Evolutionary conservation across 1,284 basidiomycete species (phyloP).

Genomic region (Leccinum huronense): DNA sequence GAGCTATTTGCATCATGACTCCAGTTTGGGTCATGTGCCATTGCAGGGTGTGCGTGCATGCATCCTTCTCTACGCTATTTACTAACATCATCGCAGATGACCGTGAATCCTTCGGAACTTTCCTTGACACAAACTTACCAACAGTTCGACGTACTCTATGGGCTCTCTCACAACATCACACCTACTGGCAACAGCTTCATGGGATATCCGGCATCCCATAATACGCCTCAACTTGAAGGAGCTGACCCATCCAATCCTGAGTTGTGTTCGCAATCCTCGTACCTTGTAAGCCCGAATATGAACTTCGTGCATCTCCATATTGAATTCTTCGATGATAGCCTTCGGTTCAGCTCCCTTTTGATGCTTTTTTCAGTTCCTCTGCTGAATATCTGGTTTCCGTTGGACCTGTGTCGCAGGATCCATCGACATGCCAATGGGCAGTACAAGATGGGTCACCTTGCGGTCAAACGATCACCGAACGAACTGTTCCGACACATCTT

Average conservation of each 20-base stretch:
- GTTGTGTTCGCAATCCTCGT: neutral
- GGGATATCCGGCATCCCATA: neutral
- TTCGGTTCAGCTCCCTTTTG: neutral
- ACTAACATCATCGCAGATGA: conserved; percentile 3
- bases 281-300: conserved; percentile 12
- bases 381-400: neutral
- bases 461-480: conserved; percentile 1
- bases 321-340: neutral
- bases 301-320: neutral
- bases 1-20: neutral
- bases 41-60: conserved; percentile 15
- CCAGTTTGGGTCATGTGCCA: neutral
- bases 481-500: conserved; percentile 17
- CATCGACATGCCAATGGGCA: conserved; percentile 15
- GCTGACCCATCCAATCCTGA: neutral
- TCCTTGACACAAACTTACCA: neutral
- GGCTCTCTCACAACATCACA: neutral
- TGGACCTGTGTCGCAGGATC: neutral
- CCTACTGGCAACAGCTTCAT: neutral
- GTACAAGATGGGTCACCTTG: conserved; percentile 4
- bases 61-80: neutral
- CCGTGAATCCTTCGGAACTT: conserved; percentile 9
- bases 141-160: neutral
- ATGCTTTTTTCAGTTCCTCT: neutral
- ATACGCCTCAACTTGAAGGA: neutral